Evolutionary conservation across 495 filamentous ascomycete species (phyloP), one percentile per base, ranked within the genome.

Genomic region (Neurospora sp.): DNA sequence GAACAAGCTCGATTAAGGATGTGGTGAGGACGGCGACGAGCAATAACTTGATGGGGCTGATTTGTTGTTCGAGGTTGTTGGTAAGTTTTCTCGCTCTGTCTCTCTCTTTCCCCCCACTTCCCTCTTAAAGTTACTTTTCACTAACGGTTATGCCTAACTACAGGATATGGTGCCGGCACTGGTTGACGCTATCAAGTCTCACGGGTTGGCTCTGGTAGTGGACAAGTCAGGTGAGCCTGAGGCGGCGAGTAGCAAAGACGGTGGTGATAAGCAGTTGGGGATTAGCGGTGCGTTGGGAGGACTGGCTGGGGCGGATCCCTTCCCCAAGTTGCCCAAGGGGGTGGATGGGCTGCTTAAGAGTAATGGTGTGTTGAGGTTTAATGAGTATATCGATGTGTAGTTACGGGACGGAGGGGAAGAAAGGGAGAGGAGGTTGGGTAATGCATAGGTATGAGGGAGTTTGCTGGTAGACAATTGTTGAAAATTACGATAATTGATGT

Each of bases 21-120:
- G 93, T 93, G 28, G 96, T 97, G 21, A 87, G 94, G 73, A 94
- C 96, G 79, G 94, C 96, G 42, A 92, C 94, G 80, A 92, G 90
- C 75, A 99, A 98, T 82, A 99, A 99, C 78, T 93, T 99, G 73
- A 98, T 99, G 96, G 96, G 96, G 21, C 79, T 99, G 79, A 92
- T 98, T 72, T 97, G 94, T 81, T 92, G 90, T 74, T 94, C 93
- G 31, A 87, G 90, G 77, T 84, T 98, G 73, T 80, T 99, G 86
- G 94, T 96, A 86, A 78, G 90, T 87, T 69, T 28, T 73, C 71
- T 45, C 48, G 45, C 17, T 28, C 48, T 34, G 8, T 70, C 38
- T 38, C 39, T 21, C 34, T 71, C 15, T 69, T 71, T 24, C 4
- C 34, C 39, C 13, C 39, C 39, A 15, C 39, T 15, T 39, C 15